Conservation (phyloP, 352 stramenopile species). For the Globisporangium cederbergense region DNA sequence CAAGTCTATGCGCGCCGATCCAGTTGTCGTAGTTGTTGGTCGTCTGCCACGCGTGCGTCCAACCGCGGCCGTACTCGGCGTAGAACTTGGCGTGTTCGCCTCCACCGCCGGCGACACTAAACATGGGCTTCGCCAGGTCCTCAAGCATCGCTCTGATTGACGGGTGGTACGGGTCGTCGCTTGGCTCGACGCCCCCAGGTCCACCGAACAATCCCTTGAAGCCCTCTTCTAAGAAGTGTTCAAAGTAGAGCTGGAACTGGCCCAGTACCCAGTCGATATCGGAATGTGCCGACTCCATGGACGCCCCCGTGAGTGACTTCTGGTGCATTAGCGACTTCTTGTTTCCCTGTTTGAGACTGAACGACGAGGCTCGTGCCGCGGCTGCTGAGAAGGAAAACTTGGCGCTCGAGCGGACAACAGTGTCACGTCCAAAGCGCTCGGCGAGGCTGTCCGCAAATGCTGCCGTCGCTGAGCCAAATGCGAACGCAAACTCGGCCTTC, state of each 20-base stretch:
- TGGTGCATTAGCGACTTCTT: slow-evolving; percentile 9
- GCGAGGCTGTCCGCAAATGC: slow-evolving; percentile 30
- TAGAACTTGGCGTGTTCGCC: slow-evolving; percentile 41
- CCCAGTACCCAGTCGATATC: slow-evolving; percentile 60
- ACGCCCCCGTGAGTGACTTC: slow-evolving; percentile 3
- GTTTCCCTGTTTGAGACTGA: not conserved
- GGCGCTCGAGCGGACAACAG: slow-evolving; percentile 5
- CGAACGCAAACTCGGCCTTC: slow-evolving; percentile 51
- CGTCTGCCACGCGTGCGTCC: slow-evolving; percentile 59
- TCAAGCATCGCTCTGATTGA: slow-evolving; percentile 53
- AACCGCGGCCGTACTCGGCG: slow-evolving; percentile 53
- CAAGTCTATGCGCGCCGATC: slow-evolving; percentile 28
- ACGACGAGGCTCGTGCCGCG: not conserved
- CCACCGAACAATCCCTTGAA: slow-evolving; percentile 25
- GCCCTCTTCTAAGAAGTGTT: slow-evolving; percentile 46
- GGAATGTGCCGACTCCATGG: slow-evolving; percentile 24
- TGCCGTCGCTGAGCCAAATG: slow-evolving; percentile 37
- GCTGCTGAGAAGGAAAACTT: not conserved
- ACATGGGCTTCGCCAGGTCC: slow-evolving; percentile 43
- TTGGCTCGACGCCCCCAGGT: slow-evolving; percentile 10
- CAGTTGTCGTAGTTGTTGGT: slow-evolving; percentile 64
- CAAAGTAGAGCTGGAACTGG: slow-evolving; percentile 65
- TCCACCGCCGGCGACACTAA: slow-evolving; percentile 12
- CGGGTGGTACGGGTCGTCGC: slow-evolving; percentile 31
- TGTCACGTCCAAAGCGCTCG: slow-evolving; percentile 28